Percentiles rank a stretch among this genome's conserved stretches.
phyloP scores from a whole-genome alignment of 2,329 filamentous ascomycete genomes.

The Cyclaneusma minus region DNA sequence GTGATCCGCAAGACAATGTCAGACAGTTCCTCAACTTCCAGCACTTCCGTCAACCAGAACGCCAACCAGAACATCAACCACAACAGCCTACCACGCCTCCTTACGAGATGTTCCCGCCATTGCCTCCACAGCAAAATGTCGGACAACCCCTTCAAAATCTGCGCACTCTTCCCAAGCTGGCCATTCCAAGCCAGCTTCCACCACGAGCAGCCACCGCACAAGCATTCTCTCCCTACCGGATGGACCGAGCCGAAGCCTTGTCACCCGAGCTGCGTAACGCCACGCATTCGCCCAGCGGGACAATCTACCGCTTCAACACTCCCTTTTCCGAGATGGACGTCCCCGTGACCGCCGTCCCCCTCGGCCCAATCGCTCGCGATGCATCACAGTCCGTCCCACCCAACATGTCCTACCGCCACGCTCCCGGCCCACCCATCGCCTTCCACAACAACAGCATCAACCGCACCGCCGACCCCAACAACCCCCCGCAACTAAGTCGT shows the following conservation, averaged over 20 bases:
- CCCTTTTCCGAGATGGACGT: conserved; percentile 86
- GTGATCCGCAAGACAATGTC: conserved; percentile 85
- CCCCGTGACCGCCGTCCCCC: conserved; percentile 57
- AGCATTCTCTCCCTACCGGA: conserved; percentile 32
- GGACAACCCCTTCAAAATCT: conserved; percentile 18
- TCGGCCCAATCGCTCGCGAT: conserved; percentile 62
- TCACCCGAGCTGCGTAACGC: conserved; percentile 38
- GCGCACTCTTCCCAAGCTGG: conserved; percentile 43
- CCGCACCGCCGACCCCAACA: conserved; percentile 34
- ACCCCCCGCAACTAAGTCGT: conserved; percentile 37
- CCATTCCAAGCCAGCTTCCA: conserved; percentile 31
- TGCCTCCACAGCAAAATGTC: conserved; percentile 3
- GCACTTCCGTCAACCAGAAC: conserved; percentile 35
- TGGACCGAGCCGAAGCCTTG: conserved; percentile 32
- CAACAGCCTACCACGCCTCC: conserved; percentile 56
- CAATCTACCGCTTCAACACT: conserved; percentile 63
- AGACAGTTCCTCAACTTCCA: conserved; percentile 84
- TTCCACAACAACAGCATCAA: conserved; percentile 20
- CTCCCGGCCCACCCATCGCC: conserved; percentile 12
- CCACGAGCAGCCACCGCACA: conserved; percentile 16
- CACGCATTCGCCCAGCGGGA: conserved; percentile 35
- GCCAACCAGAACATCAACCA: conserved; percentile 7
- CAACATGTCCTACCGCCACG: conserved; percentile 66
- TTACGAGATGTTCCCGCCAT: conserved; percentile 43
- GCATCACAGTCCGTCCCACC: conserved; percentile 83